These are phyloP conservation scores for Metschnikowia gruessii DNA, from an alignment of 805 yeast species.

Conservation along the genomic window DNA sequence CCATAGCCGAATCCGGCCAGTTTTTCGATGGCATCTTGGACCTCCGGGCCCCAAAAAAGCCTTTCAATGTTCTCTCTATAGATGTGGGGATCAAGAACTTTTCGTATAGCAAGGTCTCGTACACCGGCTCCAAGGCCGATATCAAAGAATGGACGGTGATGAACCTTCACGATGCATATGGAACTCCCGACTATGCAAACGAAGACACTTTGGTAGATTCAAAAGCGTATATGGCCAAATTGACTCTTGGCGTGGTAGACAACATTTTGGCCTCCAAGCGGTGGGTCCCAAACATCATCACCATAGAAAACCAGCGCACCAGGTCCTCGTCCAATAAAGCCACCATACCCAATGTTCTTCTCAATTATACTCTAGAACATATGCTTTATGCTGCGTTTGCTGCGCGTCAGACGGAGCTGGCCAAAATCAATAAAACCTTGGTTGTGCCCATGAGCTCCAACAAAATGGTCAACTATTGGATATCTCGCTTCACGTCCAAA, in stretches of 20 bases:
- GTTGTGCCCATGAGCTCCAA: slow-evolving; percentile 37
- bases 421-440: slow-evolving; percentile 10
- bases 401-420: slow-evolving; percentile 17
- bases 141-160: slow-evolving; percentile 26
- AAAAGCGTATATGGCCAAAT: slow-evolving; percentile 28
- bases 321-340: slow-evolving; percentile 31
- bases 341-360: slow-evolving; percentile 39
- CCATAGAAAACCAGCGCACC: slow-evolving; percentile 41
- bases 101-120: slow-evolving; percentile 31
- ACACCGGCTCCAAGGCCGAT: slow-evolving; percentile 3
- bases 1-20: slow-evolving; percentile 9
- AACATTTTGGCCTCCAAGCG: slow-evolving; percentile 17
- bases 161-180: slow-evolving; percentile 25
- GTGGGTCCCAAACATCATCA: slow-evolving; percentile 25
- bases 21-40: slow-evolving; percentile 12
- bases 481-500: slow-evolving; percentile 32
- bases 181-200: slow-evolving; percentile 13
- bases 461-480: slow-evolving; percentile 39
- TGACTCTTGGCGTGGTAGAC: slow-evolving; percentile 21
- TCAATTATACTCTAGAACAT: slow-evolving; percentile 39
- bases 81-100: slow-evolving; percentile 45
- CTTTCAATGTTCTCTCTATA: slow-evolving; percentile 25
- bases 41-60: slow-evolving; percentile 7
- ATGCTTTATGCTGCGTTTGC: slow-evolving; percentile 33
- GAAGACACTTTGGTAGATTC: slow-evolving; percentile 22